Evolutionary conservation across 441 rosid genomes (phyloP), one percentile per base, ranked within the genome.

Genomic region (Corymbia calophylla): DNA sequence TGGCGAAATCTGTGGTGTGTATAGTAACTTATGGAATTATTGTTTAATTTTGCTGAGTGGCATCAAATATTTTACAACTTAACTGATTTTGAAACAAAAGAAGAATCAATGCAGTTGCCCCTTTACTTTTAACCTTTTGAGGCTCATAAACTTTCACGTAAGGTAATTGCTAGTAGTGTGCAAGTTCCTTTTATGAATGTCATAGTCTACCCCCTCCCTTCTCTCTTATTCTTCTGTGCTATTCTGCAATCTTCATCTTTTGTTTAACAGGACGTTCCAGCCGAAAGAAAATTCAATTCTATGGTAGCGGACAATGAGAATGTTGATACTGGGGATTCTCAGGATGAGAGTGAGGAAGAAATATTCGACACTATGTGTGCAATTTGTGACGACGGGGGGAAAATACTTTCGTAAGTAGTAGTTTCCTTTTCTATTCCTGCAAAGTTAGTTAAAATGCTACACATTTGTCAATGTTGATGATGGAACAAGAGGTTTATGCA

Each of bases 341-440:
- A 77, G 13, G 91, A 84, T 49, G 89, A 89, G 47, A 87, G 66
- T 64, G 91, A 84, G 47, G 90, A 90, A 68, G 62, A 88, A 35
- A 86, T 90, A 80, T 95, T 92, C 90, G 95, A 95, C 87, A 90
- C 94, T 31, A 95, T 94, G 70, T 96, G 98, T 88, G 92, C 95
- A 31, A 91, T 96, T 86, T 96, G 98, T 68, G 97, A 96, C 73
- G 92, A 95, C 89, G 98, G 97, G 86, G 98, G 98, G 87, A 25
- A 90, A 47, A 58, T 95, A 88, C 91, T 95, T 66, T 80, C 93
- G 97, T 95, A 95, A 87, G 94, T 60, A 55, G 54, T 88, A 55
- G 51, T 60, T 23, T 77, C 87, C 73, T 87, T 35, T 21, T 70
- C 55, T 19, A 51, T 53, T 51, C 13, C 16, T 31, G 27, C 1